A percentile compares a stretch with the other conserved stretches of the same genome.
Evolutionary conservation across 2,329 filamentous ascomycete species (phyloP).

Genomic region (Podosphaera fusca): DNA sequence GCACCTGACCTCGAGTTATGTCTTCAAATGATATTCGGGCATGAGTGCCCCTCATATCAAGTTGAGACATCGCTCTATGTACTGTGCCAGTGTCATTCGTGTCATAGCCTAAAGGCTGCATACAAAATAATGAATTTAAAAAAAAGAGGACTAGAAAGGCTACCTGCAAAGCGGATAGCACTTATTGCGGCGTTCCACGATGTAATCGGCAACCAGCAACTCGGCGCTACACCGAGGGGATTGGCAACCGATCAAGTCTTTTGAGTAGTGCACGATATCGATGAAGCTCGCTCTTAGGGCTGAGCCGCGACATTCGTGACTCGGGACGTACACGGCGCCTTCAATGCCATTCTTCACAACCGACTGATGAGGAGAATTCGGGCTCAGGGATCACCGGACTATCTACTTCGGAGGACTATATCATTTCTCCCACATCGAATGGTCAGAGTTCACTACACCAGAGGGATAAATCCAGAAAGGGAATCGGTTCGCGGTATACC

Average conservation of each 20-base stretch:
- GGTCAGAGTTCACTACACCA: neutral
- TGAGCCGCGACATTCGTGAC: neutral
- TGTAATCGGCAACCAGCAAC: neutral
- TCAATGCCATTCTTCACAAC: neutral
- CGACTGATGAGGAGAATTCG: neutral
- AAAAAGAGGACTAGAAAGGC: too few species aligned
- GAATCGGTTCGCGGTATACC: neutral
- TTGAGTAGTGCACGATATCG: neutral
- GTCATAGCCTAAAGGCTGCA: too few species aligned
- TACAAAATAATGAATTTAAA: too few species aligned
- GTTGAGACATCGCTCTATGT: too few species aligned
- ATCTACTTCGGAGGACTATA: neutral
- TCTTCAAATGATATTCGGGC: too few species aligned
- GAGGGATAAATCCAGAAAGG: neutral
- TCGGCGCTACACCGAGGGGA: neutral
- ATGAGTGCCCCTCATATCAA: too few species aligned
- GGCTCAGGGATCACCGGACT: neutral
- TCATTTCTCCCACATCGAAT: neutral
- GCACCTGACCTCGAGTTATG: too few species aligned
- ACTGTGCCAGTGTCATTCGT: too few species aligned
- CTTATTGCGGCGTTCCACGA: too few species aligned
- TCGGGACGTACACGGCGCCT: neutral
- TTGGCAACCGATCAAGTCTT: neutral
- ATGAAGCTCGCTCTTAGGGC: neutral
- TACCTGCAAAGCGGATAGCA: too few species aligned